A percentile compares a stretch with the other conserved stretches of the same genome.
phyloP scores from a whole-genome alignment of 805 yeast species.

The Yarrowia sp. region DNA sequence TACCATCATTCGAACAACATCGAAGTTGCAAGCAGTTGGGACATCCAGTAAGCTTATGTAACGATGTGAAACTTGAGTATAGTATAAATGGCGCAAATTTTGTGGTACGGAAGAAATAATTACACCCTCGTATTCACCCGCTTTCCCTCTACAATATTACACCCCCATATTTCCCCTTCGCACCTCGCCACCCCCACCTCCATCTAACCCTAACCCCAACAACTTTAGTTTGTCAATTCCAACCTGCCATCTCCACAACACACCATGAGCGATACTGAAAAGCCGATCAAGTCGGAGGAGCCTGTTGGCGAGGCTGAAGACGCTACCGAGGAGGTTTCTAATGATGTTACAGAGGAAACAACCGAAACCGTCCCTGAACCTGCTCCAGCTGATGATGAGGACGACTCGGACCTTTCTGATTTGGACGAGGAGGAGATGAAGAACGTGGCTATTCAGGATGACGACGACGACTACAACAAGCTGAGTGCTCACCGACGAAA shows the following conservation, averaged over 20 bases:
- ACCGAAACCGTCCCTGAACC: not conserved
- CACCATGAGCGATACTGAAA: conserved; percentile 17
- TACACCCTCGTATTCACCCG: too few species aligned
- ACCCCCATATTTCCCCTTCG: too few species aligned
- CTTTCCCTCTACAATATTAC: too few species aligned
- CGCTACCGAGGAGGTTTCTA: not conserved
- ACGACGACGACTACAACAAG: conserved; percentile 44
- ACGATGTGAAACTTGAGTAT: too few species aligned
- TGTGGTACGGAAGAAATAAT: too few species aligned
- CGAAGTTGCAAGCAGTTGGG: too few species aligned
- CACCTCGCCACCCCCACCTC: too few species aligned
- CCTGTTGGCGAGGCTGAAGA: not conserved
- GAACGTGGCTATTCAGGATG: conserved; percentile 37
- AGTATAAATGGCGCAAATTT: too few species aligned
- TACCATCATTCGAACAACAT: too few species aligned
- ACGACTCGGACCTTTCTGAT: conserved; percentile 46
- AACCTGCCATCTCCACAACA: not conserved
- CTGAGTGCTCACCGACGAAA: conserved; percentile 40
- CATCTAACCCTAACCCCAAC: not conserved
- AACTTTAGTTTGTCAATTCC: not conserved
- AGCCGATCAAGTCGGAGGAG: conserved; percentile 15
- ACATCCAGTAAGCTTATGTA: too few species aligned
- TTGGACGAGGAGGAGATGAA: conserved; percentile 42
- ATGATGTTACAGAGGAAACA: not conserved
- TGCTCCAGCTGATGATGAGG: conserved; percentile 40